Evolutionary conservation across 225 moss, liverwort and hornwort genomes (phyloP).

Genomic region (Asterella californica): DNA sequence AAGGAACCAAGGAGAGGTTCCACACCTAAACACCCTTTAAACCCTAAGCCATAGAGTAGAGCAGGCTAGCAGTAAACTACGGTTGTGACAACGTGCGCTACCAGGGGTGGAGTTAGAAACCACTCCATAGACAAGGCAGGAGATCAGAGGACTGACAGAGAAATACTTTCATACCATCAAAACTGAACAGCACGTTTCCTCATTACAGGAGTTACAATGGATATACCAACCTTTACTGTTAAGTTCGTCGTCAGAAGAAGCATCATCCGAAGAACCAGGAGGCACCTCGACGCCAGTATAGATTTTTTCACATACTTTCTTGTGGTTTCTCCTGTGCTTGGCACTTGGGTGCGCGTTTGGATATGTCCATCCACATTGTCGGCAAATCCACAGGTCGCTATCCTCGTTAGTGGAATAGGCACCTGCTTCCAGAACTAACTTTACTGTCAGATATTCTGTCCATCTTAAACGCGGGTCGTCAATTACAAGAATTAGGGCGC

Average conservation of each 20-base stretch:
- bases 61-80: neutral
- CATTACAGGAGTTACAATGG: neutral
- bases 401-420: slow-evolving; percentile 23
- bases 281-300: slow-evolving; percentile 8
- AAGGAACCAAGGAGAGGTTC: too few species aligned
- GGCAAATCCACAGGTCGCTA: slow-evolving; percentile 30
- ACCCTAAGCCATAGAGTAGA: too few species aligned
- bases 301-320: slow-evolving; percentile 20
- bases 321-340: slow-evolving; percentile 26
- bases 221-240: neutral
- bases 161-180: neutral
- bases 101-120: too few species aligned
- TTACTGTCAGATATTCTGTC: too few species aligned
- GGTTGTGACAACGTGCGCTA: neutral
- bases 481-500: neutral
- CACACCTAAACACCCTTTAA: too few species aligned
- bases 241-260: slow-evolving; percentile 19
- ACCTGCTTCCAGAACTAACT: slow-evolving; percentile 3
- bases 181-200: too few species aligned
- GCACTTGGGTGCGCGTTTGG: slow-evolving; percentile 27
- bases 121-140: neutral
- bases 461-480: neutral
- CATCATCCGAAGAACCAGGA: slow-evolving; percentile 24
- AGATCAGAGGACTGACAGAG: neutral
- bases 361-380: slow-evolving; percentile 30